Conservation (phyloP, 2,329 filamentous ascomycete species). For the Ilyonectria robusta region DNA sequence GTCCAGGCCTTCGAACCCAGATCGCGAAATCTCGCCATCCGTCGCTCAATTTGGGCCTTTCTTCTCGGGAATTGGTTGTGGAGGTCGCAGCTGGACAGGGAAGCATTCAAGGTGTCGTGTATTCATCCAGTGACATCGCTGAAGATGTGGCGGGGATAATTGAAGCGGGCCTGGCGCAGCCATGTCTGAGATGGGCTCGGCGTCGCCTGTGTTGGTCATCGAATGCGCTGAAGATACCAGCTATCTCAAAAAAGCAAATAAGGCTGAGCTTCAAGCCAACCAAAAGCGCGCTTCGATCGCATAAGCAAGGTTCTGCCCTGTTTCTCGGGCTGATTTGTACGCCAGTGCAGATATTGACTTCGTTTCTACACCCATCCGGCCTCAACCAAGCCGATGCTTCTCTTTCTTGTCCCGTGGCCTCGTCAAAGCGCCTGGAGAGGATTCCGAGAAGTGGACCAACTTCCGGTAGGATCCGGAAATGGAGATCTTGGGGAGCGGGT, state of each 20-base stretch:
- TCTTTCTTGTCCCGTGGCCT: constrained; percentile 3
- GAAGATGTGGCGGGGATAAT: constrained; percentile 14
- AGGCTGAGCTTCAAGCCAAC: constrained; percentile 36
- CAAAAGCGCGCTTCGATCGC: constrained; percentile 33
- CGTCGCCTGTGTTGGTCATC: constrained; percentile 30
- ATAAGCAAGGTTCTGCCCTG: constrained; percentile 42
- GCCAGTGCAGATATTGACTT: constrained; percentile 25
- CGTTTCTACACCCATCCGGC: constrained; percentile 24
- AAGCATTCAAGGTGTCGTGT: constrained; percentile 13
- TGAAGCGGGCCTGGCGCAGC: constrained; percentile 21
- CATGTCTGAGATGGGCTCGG: constrained; percentile 29
- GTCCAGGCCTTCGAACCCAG: constrained; percentile 34
- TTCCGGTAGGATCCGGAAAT: constrained; percentile 35
- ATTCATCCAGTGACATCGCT: constrained; percentile 13
- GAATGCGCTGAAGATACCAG: constrained; percentile 41
- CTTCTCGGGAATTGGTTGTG: constrained; percentile 26
- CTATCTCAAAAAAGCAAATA: constrained; percentile 47
- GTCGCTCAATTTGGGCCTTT: constrained; percentile 29
- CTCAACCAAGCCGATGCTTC: constrained; percentile 5
- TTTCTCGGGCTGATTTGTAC: constrained; percentile 35
- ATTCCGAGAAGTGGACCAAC: constrained; percentile 23
- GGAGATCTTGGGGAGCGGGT: constrained; percentile 1
- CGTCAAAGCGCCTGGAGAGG: constrained; percentile 19
- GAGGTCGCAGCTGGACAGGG: constrained; percentile 24
- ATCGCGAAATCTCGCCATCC: constrained; percentile 37